Percentiles rank a stretch among this genome's conserved stretches.
phyloP scores from a whole-genome alignment of 306 rosid genomes.

The Pyrus pyrifolia region DNA sequence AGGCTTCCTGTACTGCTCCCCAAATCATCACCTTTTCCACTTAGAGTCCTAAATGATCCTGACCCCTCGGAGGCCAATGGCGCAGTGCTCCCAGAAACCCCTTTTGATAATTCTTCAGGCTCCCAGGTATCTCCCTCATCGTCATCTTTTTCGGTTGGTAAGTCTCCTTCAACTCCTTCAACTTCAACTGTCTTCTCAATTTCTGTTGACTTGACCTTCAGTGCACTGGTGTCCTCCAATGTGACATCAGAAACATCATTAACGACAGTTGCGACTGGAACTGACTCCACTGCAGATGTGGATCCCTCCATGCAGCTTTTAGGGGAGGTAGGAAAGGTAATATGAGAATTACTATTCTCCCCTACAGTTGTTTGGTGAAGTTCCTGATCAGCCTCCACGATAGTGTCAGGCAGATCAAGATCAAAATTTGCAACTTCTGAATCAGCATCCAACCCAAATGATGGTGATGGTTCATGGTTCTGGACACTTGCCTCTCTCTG shows the following conservation, averaged over 20 bases:
- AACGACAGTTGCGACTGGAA: constrained; percentile 29
- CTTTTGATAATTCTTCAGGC: constrained; percentile 56
- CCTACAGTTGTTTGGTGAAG: constrained; percentile 27
- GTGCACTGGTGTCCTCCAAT: constrained; percentile 20
- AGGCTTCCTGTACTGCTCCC: constrained; percentile 88
- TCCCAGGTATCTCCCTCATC: constrained; percentile 78
- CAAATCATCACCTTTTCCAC: constrained; percentile 86
- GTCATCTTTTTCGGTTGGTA: constrained; percentile 55
- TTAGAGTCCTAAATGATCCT: constrained; percentile 76
- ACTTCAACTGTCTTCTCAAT: constrained; percentile 47
- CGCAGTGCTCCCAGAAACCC: constrained; percentile 33
- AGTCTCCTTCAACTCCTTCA: constrained; percentile 28
- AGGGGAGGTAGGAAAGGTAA: constrained; percentile 28
- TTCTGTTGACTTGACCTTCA: constrained; percentile 28
- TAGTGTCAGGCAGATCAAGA: constrained; percentile 45
- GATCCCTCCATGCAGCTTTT: constrained; percentile 29
- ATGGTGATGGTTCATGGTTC: constrained; percentile 31
- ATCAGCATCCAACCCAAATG: constrained; percentile 25
- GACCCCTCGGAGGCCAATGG: constrained; percentile 72
- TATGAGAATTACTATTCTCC: constrained; percentile 34
- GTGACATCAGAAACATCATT: constrained; percentile 36
- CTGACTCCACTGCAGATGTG: constrained; percentile 32
- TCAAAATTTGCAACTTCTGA: constrained; percentile 36
- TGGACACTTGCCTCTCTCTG: constrained; percentile 30
- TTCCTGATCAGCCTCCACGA: constrained; percentile 46